Base-by-base conservation (phyloP, 371 early-diverging fungal genomes). In the Mucor ambiguus region DNA sequence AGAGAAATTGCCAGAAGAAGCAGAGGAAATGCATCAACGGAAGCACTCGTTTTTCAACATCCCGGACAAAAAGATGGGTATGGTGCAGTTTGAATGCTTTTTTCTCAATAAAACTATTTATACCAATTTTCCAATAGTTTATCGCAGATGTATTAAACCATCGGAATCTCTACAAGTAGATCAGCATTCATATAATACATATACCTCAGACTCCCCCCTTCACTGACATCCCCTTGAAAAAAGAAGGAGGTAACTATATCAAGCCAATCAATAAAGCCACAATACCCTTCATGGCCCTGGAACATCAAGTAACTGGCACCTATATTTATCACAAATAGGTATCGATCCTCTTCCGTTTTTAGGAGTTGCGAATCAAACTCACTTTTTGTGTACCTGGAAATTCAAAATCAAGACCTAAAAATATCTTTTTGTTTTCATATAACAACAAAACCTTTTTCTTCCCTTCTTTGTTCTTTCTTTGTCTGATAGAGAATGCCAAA, bases 1-100 rank as follows among this genome's bases (percentile, higher is more conserved):
- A 49, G 69, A 24, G 46, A 60, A 18, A 67, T 72, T n/a, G 57
- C 61, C 5, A 64, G 35, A 69, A 54, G 59, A 10, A 57, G 62
- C 29, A 55, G 60, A 20, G 26, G 48, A 26, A 63, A 26, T 1
- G 10, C 44, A 7, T 62, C 67, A 7, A 28, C 32, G 24, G 66
- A 63, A 55, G 65, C 44, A n/a, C 33, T 64, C 12, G 20, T 37
- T 22, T 56, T 35, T 22, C 56, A 43, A 29, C 37, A 58, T 28
- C 43, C 33, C 43, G 60, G 59, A 37, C 37, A 18, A 26, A 64
- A 66, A 63, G 33, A 55, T 18, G 71, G 71, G 44, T 66, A 67
- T 59, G 71, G 71, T 9, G 63, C 71, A 30, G 43, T 29, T n/a
- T 52, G 24, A 38, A 8, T 22, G n/a, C 22, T 24, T 11, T 58